phyloP scores from a whole-genome alignment of 352 stramenopile species.

The Phytophthora meadii region DNA sequence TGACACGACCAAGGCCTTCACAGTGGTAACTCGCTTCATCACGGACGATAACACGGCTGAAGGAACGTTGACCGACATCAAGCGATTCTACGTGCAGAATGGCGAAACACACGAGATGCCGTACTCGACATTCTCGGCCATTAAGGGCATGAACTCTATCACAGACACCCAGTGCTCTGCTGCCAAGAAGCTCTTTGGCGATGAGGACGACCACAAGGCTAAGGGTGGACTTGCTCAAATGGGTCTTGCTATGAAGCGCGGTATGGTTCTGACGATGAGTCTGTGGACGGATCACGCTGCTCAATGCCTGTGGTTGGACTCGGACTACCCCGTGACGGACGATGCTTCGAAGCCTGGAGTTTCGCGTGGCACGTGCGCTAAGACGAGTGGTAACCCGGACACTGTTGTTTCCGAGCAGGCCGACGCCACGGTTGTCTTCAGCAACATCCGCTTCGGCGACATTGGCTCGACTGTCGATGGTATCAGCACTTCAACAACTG shows the following conservation, averaged over 20 bases:
- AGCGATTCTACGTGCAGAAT: constrained; percentile 29
- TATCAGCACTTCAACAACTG: constrained; percentile 12
- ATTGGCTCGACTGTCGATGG: constrained; percentile 54
- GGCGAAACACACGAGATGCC: constrained; percentile 20
- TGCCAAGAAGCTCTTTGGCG: constrained; percentile 35
- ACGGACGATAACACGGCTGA: constrained; percentile 28
- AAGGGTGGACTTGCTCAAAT: constrained; percentile 47
- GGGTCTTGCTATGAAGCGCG: constrained; percentile 50
- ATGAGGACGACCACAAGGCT: constrained; percentile 57
- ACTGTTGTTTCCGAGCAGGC: constrained; percentile 47
- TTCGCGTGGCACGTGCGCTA: constrained; percentile 55
- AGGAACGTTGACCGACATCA: constrained; percentile 24
- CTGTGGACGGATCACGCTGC: constrained; percentile 66
- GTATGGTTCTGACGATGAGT: constrained; percentile 74
- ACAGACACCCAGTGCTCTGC: constrained; percentile 27
- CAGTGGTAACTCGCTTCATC: constrained; percentile 37
- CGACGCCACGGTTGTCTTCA: constrained; percentile 58
- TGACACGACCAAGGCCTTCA: constrained; percentile 34
- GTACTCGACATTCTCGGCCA: constrained; percentile 12
- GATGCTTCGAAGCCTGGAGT: constrained; percentile 50
- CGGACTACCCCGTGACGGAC: constrained; percentile 45
- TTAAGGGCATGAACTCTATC: constrained; percentile 30
- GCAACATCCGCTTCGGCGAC: constrained; percentile 50
- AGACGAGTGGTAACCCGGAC: constrained; percentile 39
- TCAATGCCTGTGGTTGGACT: constrained; percentile 72